phyloP scores from a whole-genome alignment of 106 monocot genomes.

The Posidonia australis region DNA sequence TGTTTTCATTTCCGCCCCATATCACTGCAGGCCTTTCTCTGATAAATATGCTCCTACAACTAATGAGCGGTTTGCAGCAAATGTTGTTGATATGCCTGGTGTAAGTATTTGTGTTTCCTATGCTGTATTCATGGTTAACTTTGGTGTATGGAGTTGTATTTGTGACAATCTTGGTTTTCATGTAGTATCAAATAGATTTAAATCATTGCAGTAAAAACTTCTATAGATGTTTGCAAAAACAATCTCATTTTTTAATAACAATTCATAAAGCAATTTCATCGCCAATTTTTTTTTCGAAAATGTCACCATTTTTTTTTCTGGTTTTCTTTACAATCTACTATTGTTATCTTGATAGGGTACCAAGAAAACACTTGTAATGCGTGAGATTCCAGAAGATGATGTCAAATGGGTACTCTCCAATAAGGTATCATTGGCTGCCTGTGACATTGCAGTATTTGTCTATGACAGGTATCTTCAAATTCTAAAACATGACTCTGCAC shows the following conservation, averaged over 20 bases:
- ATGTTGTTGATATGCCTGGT: conserved; percentile 46
- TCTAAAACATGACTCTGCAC: background rate
- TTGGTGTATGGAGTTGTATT: background rate
- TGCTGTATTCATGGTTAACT: background rate
- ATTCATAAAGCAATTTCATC: background rate
- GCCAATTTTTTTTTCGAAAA: background rate
- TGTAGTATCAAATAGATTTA: too few relatives aligned
- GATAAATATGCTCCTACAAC: conserved; percentile 63
- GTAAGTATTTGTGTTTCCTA: conserved; percentile 8
- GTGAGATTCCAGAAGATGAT: conserved; percentile 80
- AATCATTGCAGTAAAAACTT: too few relatives aligned
- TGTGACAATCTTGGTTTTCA: too few relatives aligned
- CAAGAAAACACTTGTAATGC: conserved; percentile 82
- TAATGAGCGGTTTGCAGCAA: conserved; percentile 51
- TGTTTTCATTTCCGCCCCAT: background rate
- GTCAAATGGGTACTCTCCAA: conserved; percentile 49
- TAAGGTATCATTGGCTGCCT: conserved; percentile 79
- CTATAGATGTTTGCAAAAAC: too few relatives aligned
- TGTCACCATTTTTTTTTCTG: background rate
- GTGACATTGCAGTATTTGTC: conserved; percentile 85
- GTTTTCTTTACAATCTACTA: background rate
- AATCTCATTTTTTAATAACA: background rate
- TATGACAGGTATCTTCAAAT: conserved; percentile 58
- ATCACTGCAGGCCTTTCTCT: conserved; percentile 42
- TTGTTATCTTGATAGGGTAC: conserved; percentile 26